Evolutionary conservation across 192 early-diverging fungal genomes (phyloP).

Genomic region (Paraglomus brasilianum): DNA sequence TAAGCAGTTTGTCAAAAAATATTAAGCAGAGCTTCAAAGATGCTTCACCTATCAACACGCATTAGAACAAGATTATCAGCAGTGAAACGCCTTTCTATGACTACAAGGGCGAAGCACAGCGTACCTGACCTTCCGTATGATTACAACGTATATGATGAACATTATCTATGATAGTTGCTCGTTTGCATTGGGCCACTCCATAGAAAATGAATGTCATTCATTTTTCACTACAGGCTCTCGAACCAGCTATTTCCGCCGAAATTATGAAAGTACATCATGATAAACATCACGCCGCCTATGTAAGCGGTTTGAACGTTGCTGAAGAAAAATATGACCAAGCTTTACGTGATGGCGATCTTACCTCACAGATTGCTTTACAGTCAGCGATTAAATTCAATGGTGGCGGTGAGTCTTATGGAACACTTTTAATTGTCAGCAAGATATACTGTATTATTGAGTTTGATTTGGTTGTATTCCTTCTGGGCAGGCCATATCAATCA

Average conservation of each 20-base stretch:
- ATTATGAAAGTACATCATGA: conserved; percentile 93
- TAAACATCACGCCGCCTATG: conserved; percentile 95
- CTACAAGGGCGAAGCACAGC: conserved; percentile 67
- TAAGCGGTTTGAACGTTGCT: conserved; percentile 83
- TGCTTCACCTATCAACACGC: no score
- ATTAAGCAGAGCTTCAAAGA: no score
- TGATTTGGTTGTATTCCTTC: not conserved
- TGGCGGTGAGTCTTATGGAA: conserved; percentile 59
- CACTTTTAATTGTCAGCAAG: conserved; percentile 2
- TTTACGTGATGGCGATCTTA: conserved; percentile 66
- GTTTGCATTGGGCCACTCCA: not conserved
- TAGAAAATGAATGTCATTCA: not conserved
- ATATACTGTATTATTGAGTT: not conserved
- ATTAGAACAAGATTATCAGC: no score
- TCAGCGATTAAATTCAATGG: conserved; percentile 88
- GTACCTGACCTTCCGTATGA: conserved; percentile 86
- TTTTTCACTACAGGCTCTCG: conserved; percentile 63
- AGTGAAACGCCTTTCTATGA: no score
- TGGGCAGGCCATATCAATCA: conserved; percentile 78
- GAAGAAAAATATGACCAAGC: conserved; percentile 85
- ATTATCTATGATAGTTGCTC: not conserved
- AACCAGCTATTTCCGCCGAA: conserved; percentile 89
- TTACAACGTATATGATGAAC: conserved; percentile 60
- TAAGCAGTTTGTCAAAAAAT: no score
- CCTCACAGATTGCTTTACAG: conserved; percentile 75